Base-by-base conservation (phyloP, 1,284 basidiomycete genomes). In the Naganishia albida region DNA sequence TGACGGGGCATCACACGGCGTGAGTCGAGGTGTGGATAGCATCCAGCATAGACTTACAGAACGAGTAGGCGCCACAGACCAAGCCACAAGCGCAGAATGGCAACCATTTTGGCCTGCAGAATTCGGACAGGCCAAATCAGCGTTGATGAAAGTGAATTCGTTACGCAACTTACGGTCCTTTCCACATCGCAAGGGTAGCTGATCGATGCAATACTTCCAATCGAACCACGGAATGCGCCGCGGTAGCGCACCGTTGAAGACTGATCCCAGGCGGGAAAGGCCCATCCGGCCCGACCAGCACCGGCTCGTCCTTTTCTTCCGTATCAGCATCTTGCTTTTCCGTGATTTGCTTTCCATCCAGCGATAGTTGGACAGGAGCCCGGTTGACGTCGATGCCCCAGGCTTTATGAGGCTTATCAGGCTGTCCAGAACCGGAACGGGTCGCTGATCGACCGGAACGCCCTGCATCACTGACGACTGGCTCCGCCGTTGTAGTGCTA, bases 81-180 rank as follows among this genome's bases (percentile, higher is more conserved):
- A 80, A 71, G 28, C 78, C 79, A 57, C 79, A 80, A 2, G 78
- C 74, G 69, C 79, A 80, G 72, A 79, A 79, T 1, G 79, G 79
- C 28, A 79, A 68, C 77, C 77, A 78, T 68, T 75, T 76, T 48
- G 77, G 78, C 16, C 46, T 57, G 43, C 13, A 44, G 43, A 38
- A n/a, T 25, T 15, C 20, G 38, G 2, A 8, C n/a, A 42, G 50
- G 8, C 39, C 38, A 51, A 20, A 34, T 68, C 60, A 67, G 48
- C 30, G 18, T 16, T 8, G 6, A 6, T 26, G 39, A 25, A 48
- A n/a, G 15, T 40, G 51, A 52, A 25, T 51, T 12, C 25, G 59
- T 34, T 54, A 38, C 4, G n/a, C n/a, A n/a, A 74, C 75, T 73
- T 68, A 77, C 74, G 76, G 72, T 66, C 72, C 75, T 55, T 74